Percentiles rank a stretch among this genome's conserved stretches.
Conservation (phyloP, 2,329 filamentous ascomycete genomes). For the Dryadomyces quercus-mongolicae region DNA sequence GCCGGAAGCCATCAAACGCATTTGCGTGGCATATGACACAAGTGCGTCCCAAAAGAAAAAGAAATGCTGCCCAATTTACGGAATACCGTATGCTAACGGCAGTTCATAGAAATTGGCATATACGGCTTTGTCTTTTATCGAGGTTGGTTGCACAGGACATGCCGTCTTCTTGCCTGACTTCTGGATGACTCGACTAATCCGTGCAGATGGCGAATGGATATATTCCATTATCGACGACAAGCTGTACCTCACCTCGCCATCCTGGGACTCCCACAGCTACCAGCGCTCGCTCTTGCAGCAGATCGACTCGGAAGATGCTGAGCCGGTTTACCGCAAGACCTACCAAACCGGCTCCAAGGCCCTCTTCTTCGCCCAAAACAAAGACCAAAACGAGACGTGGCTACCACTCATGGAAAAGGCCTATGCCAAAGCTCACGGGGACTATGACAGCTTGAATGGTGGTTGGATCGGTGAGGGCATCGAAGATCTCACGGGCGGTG, state of each 20-base stretch:
- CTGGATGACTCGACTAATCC: neutral
- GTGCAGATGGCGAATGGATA: conserved; percentile 71
- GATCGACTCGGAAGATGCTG: conserved; percentile 58
- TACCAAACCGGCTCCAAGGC: conserved; percentile 66
- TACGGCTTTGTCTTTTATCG: conserved; percentile 85
- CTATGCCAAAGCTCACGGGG: conserved; percentile 70
- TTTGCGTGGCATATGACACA: conserved; percentile 65
- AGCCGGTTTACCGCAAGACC: conserved; percentile 49
- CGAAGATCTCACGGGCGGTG: conserved; percentile 51
- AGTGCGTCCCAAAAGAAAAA: conserved; percentile 24
- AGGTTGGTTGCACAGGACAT: conserved; percentile 24
- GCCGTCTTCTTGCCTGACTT: neutral
- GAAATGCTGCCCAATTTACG: no score
- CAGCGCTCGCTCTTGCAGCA: conserved; percentile 65
- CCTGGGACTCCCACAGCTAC: conserved; percentile 68
- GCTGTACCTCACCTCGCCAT: conserved; percentile 69
- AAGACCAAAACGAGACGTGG: conserved; percentile 68
- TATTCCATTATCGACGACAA: conserved; percentile 89
- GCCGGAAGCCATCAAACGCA: conserved; percentile 53
- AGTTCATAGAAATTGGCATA: conserved; percentile 50
- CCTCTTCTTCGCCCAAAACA: conserved; percentile 66
- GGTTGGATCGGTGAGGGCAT: conserved; percentile 52
- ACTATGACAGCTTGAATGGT: conserved; percentile 63
- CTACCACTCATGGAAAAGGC: conserved; percentile 68
- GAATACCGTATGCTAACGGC: neutral